A percentile compares a stretch with the other conserved stretches of the same genome.
Conservation (phyloP, 2,329 filamentous ascomycete genomes). For the Diatrype stigma region DNA sequence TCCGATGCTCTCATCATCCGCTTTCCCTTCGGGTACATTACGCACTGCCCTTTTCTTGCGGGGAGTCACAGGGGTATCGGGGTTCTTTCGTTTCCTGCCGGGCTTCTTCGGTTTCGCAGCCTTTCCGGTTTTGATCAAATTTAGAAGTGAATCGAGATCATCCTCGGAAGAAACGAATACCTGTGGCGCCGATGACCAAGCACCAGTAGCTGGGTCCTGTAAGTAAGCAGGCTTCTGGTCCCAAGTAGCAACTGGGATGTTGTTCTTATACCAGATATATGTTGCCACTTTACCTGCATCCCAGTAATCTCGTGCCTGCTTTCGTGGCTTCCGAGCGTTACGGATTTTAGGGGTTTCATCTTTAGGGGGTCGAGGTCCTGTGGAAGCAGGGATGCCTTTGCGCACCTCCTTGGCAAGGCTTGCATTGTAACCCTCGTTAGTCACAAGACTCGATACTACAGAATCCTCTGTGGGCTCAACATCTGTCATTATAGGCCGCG, state of each 20-base stretch:
- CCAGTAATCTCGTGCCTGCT: conserved; percentile 18
- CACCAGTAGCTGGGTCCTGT: conserved; percentile 20
- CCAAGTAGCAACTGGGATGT: conserved; percentile 16
- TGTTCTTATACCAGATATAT: conserved; percentile 24
- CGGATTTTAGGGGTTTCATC: conserved; percentile 21
- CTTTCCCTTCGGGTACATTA: not conserved
- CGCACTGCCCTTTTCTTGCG: not conserved
- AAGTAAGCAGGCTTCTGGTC: conserved; percentile 14
- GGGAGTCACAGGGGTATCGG: not conserved
- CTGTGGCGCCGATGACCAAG: conserved; percentile 20
- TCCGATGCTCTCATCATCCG: not conserved
- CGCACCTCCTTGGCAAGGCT: conserved; percentile 14
- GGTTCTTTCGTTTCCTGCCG: not conserved
- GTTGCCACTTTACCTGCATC: conserved; percentile 22
- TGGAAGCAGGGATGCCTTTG: not conserved
- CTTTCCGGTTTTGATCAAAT: conserved; percentile 11
- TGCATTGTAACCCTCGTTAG: conserved; percentile 11
- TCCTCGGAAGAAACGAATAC: conserved; percentile 3
- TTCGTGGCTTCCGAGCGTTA: conserved; percentile 5
- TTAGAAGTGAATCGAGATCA: conserved; percentile 16
- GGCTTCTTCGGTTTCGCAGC: not conserved
- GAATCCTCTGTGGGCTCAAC: conserved; percentile 10
- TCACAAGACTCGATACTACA: not conserved
- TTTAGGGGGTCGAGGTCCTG: not conserved
- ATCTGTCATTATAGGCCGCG: conserved; percentile 26